Evolutionary conservation across 306 rosid species (phyloP), one percentile per base, ranked within the genome.

Genomic region (Quillaja saponaria): DNA sequence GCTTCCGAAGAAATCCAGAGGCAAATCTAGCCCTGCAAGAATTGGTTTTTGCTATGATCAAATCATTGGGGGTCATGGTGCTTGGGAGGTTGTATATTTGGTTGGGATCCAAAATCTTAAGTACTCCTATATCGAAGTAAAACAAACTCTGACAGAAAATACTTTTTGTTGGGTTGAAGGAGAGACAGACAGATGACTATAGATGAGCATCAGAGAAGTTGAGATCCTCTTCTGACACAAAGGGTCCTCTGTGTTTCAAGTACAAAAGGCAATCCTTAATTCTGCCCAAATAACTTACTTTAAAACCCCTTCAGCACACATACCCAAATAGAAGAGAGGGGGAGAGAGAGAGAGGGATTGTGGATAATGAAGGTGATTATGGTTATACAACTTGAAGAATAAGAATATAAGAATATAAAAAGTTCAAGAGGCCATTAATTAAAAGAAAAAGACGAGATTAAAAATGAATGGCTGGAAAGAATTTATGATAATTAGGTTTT

Each of bases 141-240:
- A 54, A 71, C 52, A 21, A 56, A 46, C 63, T 55, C 76, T 71
- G 70, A 62, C 76, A 71, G 28, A 34, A 37, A 17, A 37, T 0
- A 63, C 71, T 41, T 55, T 68, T 58, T 39, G 25, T 58, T 39
- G 25, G 58, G 41, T 20, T 20, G 55, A 34, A 61, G 14, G 45
- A 41, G 55, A 52, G n/a, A 8, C 20, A 6, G 44, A 20, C 37
- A 19, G 17, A 12, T 42, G 63, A 66, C 13, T 6, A 55, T n/a
- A 58, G 55, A 58, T 57, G 57, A 56, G 35, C 25, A 41, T 55
- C 17, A 21, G 14, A 18, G 72, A 18, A 34, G 58, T 10, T 64
- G 70, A 37, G 77, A 37, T 55, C 58, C 57, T 9, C 67, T 71
- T 71, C 69, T 73, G 76, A 78, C 81, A 71, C 59, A 33, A 31